phyloP scores from a whole-genome alignment of 805 yeast genomes.

The Candida berthetii region DNA sequence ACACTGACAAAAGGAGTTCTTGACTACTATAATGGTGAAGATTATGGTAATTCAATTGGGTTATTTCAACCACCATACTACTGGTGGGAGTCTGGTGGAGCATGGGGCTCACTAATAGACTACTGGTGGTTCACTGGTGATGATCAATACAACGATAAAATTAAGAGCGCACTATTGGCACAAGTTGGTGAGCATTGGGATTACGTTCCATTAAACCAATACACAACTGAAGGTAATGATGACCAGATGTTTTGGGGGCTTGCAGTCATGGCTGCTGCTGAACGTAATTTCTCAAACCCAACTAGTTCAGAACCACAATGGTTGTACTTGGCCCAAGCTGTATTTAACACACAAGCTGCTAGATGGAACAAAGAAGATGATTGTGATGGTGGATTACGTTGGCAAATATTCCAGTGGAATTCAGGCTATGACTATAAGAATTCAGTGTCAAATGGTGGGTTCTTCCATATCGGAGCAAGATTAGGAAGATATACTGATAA shows the following conservation, averaged over 20 bases:
- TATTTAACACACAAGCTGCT: constrained; percentile 81
- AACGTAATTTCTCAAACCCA: constrained; percentile 75
- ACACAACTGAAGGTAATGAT: constrained; percentile 94
- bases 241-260: constrained; percentile 98
- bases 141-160: constrained; percentile 51
- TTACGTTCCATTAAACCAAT: constrained; percentile 83
- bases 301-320: constrained; percentile 58
- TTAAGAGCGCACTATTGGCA: constrained; percentile 57
- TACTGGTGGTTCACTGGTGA: constrained; percentile 68
- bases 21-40: constrained; percentile 72
- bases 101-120: constrained; percentile 84
- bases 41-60: constrained; percentile 75
- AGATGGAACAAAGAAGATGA: constrained; percentile 78
- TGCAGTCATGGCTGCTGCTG: constrained; percentile 89
- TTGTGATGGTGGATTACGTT: constrained; percentile 88
- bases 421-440: constrained; percentile 92
- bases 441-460: constrained; percentile 83
- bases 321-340: constrained; percentile 82
- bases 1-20: constrained; percentile 64
- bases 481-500: constrained; percentile 79
- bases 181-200: constrained; percentile 74
- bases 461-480: constrained; percentile 84
- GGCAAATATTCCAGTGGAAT: constrained; percentile 97
- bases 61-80: constrained; percentile 87
- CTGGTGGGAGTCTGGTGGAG: constrained; percentile 99